A percentile compares a stretch with the other conserved stretches of the same genome.
Conservation (phyloP, 2,329 filamentous ascomycete genomes). For the Xylaria sp. region DNA sequence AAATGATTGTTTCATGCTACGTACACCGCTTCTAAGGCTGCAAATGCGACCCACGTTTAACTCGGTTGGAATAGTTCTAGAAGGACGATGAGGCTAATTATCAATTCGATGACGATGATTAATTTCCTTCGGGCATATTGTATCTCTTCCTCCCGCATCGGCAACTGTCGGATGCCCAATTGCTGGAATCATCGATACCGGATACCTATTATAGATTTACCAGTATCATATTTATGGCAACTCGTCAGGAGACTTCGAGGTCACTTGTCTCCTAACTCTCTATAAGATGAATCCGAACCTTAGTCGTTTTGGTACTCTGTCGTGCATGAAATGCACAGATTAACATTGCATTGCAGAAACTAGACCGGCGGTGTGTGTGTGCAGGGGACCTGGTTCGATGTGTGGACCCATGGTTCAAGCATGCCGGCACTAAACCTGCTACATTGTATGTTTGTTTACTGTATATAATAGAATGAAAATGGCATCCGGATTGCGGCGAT, state of each 20-base stretch:
- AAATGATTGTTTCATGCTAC: slow-evolving; percentile 30
- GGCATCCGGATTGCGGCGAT: background rate
- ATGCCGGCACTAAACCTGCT: background rate
- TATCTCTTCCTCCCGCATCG: too few species aligned
- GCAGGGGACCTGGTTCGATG: background rate
- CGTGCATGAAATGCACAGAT: slow-evolving; percentile 9
- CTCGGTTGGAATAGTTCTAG: background rate
- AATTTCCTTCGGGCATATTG: background rate
- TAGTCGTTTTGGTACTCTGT: background rate
- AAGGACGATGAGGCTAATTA: background rate
- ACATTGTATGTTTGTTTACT: background rate
- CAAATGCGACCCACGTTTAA: too few species aligned
- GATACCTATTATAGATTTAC: background rate
- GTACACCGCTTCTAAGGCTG: background rate
- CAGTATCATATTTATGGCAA: background rate
- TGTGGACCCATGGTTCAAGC: background rate
- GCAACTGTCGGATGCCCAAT: background rate
- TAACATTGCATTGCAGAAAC: slow-evolving; percentile 6
- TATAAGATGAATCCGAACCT: background rate
- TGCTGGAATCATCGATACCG: background rate
- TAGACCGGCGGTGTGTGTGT: background rate
- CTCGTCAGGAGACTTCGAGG: background rate
- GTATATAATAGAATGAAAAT: background rate
- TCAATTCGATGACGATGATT: background rate
- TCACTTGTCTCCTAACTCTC: background rate